Evolutionary conservation across 2,329 filamentous ascomycete genomes (phyloP).

Genomic region (Lomentospora prolificans): DNA sequence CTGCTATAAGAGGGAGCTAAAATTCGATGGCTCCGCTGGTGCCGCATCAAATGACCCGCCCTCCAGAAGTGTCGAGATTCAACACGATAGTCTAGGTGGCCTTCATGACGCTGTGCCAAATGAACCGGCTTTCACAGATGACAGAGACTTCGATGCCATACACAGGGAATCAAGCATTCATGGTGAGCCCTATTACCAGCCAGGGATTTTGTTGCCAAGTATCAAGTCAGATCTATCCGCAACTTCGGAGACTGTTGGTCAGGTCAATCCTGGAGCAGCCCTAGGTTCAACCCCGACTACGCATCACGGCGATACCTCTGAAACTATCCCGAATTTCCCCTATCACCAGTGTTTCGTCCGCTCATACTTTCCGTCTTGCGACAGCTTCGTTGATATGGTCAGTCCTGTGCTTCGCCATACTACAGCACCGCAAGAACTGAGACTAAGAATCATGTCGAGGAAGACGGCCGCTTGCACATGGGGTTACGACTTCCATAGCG

Average conservation of each 20-base stretch:
- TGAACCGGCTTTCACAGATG: too few species aligned
- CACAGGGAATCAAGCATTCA: too few species aligned
- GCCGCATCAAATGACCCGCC: neutral
- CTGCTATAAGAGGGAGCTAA: conserved; percentile 52
- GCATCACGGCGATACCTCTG: conserved; percentile 38
- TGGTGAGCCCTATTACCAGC: neutral
- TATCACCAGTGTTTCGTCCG: conserved; percentile 44
- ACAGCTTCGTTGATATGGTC: conserved; percentile 50
- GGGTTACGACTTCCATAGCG: neutral
- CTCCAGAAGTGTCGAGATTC: neutral
- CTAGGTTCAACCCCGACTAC: conserved; percentile 23
- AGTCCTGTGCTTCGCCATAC: conserved; percentile 28
- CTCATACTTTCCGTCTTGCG: conserved; percentile 41
- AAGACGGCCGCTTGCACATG: neutral
- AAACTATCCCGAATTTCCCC: conserved; percentile 31
- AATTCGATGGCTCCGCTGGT: conserved; percentile 23
- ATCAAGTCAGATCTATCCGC: neutral
- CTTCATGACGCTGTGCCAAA: neutral
- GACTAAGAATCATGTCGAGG: conserved; percentile 3
- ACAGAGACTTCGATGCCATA: too few species aligned
- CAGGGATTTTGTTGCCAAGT: neutral
- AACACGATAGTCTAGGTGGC: neutral
- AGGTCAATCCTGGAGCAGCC: neutral
- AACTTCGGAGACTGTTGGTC: conserved; percentile 13
- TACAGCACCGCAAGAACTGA: neutral